These are phyloP conservation scores for Corylus heterophylla DNA, from an alignment of 306 rosid genomes.

Conservation along the genomic window DNA sequence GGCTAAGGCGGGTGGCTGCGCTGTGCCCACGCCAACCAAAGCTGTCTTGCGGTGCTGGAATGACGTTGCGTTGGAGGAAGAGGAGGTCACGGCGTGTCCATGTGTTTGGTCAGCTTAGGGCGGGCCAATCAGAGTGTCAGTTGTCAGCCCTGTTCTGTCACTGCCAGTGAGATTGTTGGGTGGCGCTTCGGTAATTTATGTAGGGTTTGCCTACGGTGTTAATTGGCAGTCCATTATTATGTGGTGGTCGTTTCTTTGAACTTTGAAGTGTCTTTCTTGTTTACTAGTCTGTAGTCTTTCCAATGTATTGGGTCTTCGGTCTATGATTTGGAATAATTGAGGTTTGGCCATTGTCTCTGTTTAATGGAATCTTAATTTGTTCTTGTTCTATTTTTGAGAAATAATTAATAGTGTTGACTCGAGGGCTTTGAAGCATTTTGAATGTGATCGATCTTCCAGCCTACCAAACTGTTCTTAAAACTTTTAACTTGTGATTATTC, in stretches of 20 bases:
- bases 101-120: slow-evolving; percentile 9
- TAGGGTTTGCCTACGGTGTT: background rate
- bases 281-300: background rate
- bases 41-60: slow-evolving; percentile 10
- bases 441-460: no score
- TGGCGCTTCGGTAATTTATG: slow-evolving; percentile 7
- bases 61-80: slow-evolving; percentile 15
- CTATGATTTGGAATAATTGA: background rate
- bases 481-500: no score
- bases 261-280: no score
- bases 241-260: background rate
- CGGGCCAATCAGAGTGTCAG: background rate
- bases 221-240: background rate
- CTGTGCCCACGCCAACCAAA: slow-evolving; percentile 5
- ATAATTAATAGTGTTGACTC: background rate
- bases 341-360: background rate
- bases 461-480: no score
- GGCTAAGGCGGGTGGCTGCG: slow-evolving; percentile 9
- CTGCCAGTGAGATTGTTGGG: background rate
- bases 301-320: background rate
- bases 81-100: slow-evolving; percentile 26
- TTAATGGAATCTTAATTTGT: no score
- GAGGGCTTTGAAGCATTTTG: no score
- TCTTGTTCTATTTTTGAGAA: no score
- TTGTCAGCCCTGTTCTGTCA: background rate